Conservation (phyloP, 108 stramenopile genomes). For the Fragilaria crotonensis region DNA sequence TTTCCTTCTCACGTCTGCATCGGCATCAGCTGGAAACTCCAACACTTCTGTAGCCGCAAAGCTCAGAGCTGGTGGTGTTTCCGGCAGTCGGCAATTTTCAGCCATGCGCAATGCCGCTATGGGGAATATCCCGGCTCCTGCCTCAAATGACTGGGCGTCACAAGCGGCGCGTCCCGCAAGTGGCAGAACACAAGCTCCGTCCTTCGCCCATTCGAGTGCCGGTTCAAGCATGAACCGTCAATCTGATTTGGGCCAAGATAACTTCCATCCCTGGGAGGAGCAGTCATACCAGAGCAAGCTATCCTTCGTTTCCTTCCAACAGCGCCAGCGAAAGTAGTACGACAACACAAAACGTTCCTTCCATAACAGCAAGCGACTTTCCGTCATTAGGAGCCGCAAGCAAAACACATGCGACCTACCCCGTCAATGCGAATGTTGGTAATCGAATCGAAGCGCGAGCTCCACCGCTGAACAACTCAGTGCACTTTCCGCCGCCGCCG, state of each 20-base stretch:
- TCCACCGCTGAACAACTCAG: background rate
- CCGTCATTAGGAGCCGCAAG: constrained; percentile 14
- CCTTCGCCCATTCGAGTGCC: background rate
- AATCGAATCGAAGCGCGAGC: background rate
- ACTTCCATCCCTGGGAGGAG: constrained; percentile 6
- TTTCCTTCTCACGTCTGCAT: constrained; percentile 27
- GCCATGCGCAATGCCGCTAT: constrained; percentile 4
- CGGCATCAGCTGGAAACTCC: background rate
- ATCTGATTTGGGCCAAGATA: background rate
- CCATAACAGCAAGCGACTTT: constrained; percentile 17
- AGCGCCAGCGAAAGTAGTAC: background rate
- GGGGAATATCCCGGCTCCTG: background rate
- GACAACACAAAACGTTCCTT: background rate
- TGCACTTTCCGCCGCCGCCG: constrained; percentile 46
- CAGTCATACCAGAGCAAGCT: constrained; percentile 32
- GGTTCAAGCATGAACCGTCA: constrained; percentile 19
- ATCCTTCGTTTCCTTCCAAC: constrained; percentile 38
- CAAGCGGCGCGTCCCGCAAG: background rate
- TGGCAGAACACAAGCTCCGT: background rate
- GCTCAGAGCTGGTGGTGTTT: background rate
- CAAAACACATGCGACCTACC: too few relatives aligned
- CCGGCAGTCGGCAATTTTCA: background rate
- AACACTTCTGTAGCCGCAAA: background rate
- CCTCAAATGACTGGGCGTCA: background rate
- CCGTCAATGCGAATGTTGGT: too few relatives aligned